Percentiles rank a stretch among this genome's conserved stretches.
Conservation (phyloP, 1,139 yeast genomes). For the Hyphopichia buzzinii region DNA sequence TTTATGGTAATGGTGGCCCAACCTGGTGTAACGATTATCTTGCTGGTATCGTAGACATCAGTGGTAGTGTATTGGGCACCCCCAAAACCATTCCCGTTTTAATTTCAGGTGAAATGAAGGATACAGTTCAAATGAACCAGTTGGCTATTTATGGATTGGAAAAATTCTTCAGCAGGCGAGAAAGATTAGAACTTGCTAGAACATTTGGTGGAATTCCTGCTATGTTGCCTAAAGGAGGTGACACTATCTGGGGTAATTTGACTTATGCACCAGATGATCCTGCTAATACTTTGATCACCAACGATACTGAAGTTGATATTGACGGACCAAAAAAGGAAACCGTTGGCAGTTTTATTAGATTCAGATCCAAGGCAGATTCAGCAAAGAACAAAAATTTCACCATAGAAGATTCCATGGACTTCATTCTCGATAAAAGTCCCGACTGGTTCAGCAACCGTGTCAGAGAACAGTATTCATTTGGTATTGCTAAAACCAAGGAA, state of each 20-base stretch:
- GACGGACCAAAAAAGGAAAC: slow-evolving; percentile 39
- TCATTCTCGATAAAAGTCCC: slow-evolving; percentile 63
- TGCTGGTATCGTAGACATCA: slow-evolving; percentile 77
- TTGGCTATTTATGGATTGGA: slow-evolving; percentile 93
- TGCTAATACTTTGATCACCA: slow-evolving; percentile 28
- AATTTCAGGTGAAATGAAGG: slow-evolving; percentile 96
- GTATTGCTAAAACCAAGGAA: slow-evolving; percentile 57
- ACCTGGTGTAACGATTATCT: slow-evolving; percentile 84
- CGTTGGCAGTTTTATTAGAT: slow-evolving; percentile 76
- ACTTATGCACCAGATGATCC: slow-evolving; percentile 63
- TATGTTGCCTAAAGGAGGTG: slow-evolving; percentile 96
- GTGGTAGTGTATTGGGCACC: slow-evolving; percentile 88
- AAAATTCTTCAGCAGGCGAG: slow-evolving; percentile 85
- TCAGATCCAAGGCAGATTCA: slow-evolving; percentile 32
- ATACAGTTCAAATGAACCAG: slow-evolving; percentile 90
- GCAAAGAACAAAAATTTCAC: slow-evolving; percentile 49
- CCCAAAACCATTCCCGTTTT: slow-evolving; percentile 92
- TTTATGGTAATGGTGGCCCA: slow-evolving; percentile 84
- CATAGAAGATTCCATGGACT: slow-evolving; percentile 63
- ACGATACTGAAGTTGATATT: slow-evolving; percentile 19
- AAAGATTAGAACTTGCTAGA: slow-evolving; percentile 79
- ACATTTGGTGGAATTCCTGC: slow-evolving; percentile 93
- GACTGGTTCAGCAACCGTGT: slow-evolving; percentile 71
- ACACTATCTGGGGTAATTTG: slow-evolving; percentile 78
- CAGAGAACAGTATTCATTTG: slow-evolving; percentile 71